Evolutionary conservation across 768 basidiomycete species (phyloP), one percentile per base, ranked within the genome.

Genomic region (Russula brevipes): DNA sequence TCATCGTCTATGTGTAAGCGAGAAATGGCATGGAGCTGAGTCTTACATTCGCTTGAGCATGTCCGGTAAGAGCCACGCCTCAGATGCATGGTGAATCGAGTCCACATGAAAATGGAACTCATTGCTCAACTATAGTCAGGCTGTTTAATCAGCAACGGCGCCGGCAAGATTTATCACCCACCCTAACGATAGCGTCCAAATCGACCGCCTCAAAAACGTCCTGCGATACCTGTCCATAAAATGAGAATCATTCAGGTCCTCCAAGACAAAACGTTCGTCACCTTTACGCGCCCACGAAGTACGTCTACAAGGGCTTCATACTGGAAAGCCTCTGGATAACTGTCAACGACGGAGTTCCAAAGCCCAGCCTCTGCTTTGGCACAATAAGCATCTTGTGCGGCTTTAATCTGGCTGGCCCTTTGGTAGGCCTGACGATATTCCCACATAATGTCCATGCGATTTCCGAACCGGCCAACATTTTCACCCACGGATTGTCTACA

Each of bases 251-350:
- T 33, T 44, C 14, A 45, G 14, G 38, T 30, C 35, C 12, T 38
- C n/a, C 16, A 41, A 19, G 50, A n/a, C 14, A 46, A 44, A 49
- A 36, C 51, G 8, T 46, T 49, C 69, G 53, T 16, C 1, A 85
- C 88, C 82, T 91, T 94, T 71, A 94, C 92, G 59, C 85, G 86
- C 8, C 94, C 94, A 45, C 94, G 81, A 53, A 94, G 78, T 39
- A 93, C 90, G 64, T 93, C 91, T 4, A 91, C 85, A 36, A 94
- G 76, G 61, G 84, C 81, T 69, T 93, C 89, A 85, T 85, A 90
- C 69, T 89, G 78, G 45, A 60, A 72, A 63, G 81, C 81, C 50
- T 90, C 86, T 1, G 94, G 94, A 74, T 90, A 94, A 35, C 60
- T 70, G 61, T 69, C 71, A 24, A 59, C 71, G 42, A 80, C 69